A percentile compares a stretch with the other conserved stretches of the same genome.
phyloP scores from a whole-genome alignment of 2,329 filamentous ascomycete genomes.

The Exophiala mesophila region DNA sequence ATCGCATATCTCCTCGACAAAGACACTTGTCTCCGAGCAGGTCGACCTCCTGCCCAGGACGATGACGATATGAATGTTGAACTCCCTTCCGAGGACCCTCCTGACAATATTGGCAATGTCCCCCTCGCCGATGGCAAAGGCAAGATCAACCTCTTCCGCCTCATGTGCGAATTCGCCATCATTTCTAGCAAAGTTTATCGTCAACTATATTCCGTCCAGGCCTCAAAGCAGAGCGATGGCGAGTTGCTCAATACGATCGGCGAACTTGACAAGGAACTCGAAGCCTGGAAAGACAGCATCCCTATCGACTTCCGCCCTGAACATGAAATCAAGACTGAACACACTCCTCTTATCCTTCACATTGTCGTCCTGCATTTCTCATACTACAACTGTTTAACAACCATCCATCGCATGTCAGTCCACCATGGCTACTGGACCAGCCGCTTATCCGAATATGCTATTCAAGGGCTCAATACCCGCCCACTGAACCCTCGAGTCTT shows the following conservation, averaged over 20 bases:
- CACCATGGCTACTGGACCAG: slow-evolving; percentile 99
- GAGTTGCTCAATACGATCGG: slow-evolving; percentile 94
- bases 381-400: slow-evolving; percentile 97
- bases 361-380: slow-evolving; percentile 92
- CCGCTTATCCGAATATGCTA: slow-evolving; percentile 86
- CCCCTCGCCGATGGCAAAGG: slow-evolving; percentile 81
- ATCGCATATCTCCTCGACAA: slow-evolving; percentile 71
- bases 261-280: slow-evolving; percentile 81
- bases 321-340: slow-evolving; percentile 87
- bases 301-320: slow-evolving; percentile 96
- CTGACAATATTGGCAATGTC: slow-evolving; percentile 91
- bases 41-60: slow-evolving; percentile 66
- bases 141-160: slow-evolving; percentile 90
- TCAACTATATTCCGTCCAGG: slow-evolving; percentile 85
- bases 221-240: slow-evolving; percentile 84
- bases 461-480: slow-evolving; percentile 84
- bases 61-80: slow-evolving; percentile 94
- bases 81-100: slow-evolving; percentile 81
- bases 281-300: slow-evolving; percentile 95
- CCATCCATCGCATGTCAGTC: slow-evolving; percentile 96
- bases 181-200: slow-evolving; percentile 96
- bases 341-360: slow-evolving; percentile 89
- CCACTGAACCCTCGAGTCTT: slow-evolving; percentile 92
- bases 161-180: slow-evolving; percentile 84
- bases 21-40: slow-evolving; percentile 68